phyloP scores from a whole-genome alignment of 805 yeast genomes.

The Sugiyamaella qingdaonensis region DNA sequence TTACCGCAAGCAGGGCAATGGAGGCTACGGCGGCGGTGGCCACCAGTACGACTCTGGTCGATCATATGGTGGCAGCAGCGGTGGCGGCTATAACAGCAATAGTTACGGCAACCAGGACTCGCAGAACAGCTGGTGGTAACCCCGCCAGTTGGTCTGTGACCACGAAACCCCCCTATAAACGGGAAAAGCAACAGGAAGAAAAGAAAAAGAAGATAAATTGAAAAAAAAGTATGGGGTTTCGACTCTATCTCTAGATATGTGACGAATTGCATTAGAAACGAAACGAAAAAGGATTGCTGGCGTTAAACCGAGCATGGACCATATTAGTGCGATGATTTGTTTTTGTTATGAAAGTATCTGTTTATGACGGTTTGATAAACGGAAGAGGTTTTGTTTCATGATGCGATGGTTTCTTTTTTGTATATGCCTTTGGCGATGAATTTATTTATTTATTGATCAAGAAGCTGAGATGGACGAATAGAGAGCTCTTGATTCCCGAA shows the following conservation, averaged over 20 bases:
- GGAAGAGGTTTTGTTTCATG: slow-evolving; percentile 6
- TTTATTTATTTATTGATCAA: background rate
- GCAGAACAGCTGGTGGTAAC: slow-evolving; percentile 24
- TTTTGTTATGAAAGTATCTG: background rate
- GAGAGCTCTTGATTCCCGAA: slow-evolving; percentile 2
- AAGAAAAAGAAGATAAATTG: background rate
- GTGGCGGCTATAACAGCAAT: slow-evolving; percentile 21
- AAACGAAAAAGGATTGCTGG: slow-evolving; percentile 1
- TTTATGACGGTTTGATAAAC: slow-evolving; percentile 4
- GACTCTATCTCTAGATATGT: background rate
- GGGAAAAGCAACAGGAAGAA: background rate
- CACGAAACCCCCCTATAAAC: background rate
- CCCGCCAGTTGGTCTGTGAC: background rate
- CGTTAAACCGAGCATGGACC: background rate
- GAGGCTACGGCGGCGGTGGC: slow-evolving; percentile 32
- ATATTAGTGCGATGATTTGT: slow-evolving; percentile 1
- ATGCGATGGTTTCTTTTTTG: slow-evolving; percentile 5
- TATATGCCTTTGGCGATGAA: background rate
- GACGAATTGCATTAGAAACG: slow-evolving; percentile 7
- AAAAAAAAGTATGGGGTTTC: background rate
- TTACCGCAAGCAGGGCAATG: slow-evolving; percentile 46
- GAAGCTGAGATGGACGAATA: background rate
- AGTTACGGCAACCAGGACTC: slow-evolving; percentile 29
- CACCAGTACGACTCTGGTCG: slow-evolving; percentile 22
- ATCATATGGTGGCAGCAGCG: slow-evolving; percentile 14